Base-by-base conservation (phyloP, 768 basidiomycete species). In the Neoboletus subvelutipes region DNA sequence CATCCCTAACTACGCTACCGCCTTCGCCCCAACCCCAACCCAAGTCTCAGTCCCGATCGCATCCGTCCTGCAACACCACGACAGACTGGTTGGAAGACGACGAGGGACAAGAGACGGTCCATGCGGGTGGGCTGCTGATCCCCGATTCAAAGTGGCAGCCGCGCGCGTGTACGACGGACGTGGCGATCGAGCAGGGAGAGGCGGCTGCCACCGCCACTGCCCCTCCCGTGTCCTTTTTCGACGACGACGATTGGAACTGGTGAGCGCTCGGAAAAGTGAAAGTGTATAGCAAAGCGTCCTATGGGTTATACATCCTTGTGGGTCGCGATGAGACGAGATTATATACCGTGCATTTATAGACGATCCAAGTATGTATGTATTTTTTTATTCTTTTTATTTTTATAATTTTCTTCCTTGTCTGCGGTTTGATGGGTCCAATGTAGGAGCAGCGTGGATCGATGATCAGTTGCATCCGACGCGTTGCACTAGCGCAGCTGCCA, bases 191-290 rank as follows among this genome's bases (percentile, higher is more conserved):
- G 37, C 28, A 15, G 1, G 29, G 22, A 13, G 22, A 6, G 18
- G 18, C 2, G 17, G 31, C 3, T 9, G 18, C 18, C 0, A 2
- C 37, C 8, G 36, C 11, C 28, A 28, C 28, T 28, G 28, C 28
- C n/a, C n/a, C n/a, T n/a, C n/a, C n/a, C 46, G 43, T 61, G 28
- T 55, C 64, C 37, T 63, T 63, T 0, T 64, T 66, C 12, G 75
- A 76, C 46, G 78, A 81, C 41, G 82, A 81, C 36, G 81, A 84
- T 5, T 86, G 83, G 84, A 85, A 85, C 62, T 86, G 84, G 84
- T 84, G 68, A 68, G 18, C 20, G 5, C 28, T 36, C 2, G 48
- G 18, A 6, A 49, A 24, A 17, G 15, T 8, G 9, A 17, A 24
- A 24, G n/a, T 36, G 6, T 20, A 11, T 20, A 29, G 7, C 18